Evolutionary conservation across 2,329 filamentous ascomycete genomes (phyloP).

Genomic region (Pseudogymnoascus sp.): DNA sequence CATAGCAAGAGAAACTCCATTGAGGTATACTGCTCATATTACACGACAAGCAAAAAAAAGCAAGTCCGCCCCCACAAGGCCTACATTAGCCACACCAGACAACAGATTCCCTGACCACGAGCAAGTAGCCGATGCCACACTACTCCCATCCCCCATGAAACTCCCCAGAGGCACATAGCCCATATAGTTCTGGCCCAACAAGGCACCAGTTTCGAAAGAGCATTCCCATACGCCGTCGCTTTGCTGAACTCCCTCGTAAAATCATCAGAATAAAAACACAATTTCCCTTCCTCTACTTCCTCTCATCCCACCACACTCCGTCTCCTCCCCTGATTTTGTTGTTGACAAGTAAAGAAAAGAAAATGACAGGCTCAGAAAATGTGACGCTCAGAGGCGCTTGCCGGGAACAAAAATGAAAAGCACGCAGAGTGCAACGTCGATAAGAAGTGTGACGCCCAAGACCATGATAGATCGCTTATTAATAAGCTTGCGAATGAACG

Average conservation of each 20-base stretch:
- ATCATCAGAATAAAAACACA: constrained; percentile 1
- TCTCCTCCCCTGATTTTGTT: neutral
- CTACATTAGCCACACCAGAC: constrained; percentile 1
- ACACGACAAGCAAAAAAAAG: constrained; percentile 1
- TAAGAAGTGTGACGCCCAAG: constrained; percentile 61
- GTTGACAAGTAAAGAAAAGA: neutral
- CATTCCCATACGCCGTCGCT: constrained; percentile 1
- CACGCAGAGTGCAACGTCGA: constrained; percentile 74
- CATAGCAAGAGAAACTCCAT: neutral
- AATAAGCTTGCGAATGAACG: constrained; percentile 80
- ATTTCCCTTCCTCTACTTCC: neutral
- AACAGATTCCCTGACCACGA: neutral
- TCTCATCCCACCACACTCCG: neutral
- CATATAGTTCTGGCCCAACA: neutral
- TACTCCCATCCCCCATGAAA: neutral
- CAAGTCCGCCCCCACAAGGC: neutral
- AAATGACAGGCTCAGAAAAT: neutral
- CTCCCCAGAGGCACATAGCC: neutral
- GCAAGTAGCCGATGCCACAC: neutral
- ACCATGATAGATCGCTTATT: constrained; percentile 77
- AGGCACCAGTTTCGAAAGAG: neutral
- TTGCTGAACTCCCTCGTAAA: constrained; percentile 3
- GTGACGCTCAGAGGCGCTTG: constrained; percentile 54
- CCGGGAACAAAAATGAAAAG: constrained; percentile 94
- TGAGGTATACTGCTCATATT: constrained; percentile 7